A percentile compares a stretch with the other conserved stretches of the same genome.
These are phyloP conservation scores for Gossypium davidsonii DNA, from an alignment of 441 rosid species.

Conservation along the genomic window DNA sequence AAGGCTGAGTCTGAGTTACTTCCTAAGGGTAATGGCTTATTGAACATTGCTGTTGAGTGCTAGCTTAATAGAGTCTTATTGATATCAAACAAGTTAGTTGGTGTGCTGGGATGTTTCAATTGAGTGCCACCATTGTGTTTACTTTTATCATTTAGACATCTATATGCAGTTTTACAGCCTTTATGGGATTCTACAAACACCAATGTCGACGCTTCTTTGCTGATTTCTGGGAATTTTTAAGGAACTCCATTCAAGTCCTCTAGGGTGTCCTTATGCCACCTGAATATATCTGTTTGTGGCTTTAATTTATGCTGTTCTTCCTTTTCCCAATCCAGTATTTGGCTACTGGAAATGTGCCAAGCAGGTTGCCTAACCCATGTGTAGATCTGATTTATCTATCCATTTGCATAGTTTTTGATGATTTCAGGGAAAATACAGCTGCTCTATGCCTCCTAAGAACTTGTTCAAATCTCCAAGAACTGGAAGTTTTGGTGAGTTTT, in stretches of 20 bases:
- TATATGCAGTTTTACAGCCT: neutral
- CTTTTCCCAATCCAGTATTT: constrained; percentile 41
- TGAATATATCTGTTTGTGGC: constrained; percentile 1
- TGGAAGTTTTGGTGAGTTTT: constrained; percentile 49
- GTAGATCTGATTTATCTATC: constrained; percentile 62
- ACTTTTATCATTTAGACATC: neutral
- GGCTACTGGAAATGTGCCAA: constrained; percentile 48
- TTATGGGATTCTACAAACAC: neutral
- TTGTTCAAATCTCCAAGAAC: constrained; percentile 55
- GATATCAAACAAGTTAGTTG: neutral
- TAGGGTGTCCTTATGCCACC: neutral
- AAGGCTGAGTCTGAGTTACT: constrained; percentile 63
- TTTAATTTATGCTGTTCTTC: constrained; percentile 11
- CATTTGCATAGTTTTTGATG: constrained; percentile 56
- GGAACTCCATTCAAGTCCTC: neutral
- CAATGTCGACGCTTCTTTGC: neutral
- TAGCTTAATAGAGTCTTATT: neutral
- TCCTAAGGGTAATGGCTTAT: constrained; percentile 39
- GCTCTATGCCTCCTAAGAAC: constrained; percentile 54
- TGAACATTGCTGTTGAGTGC: neutral
- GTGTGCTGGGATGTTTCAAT: neutral
- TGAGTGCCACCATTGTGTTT: neutral
- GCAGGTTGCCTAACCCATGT: constrained; percentile 43
- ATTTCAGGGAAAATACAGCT: constrained; percentile 48
- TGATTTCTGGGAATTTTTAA: neutral